Percentiles rank a stretch among this genome's conserved stretches.
phyloP scores from a whole-genome alignment of 257 asterid genomes.

The Solanum virginianum region DNA sequence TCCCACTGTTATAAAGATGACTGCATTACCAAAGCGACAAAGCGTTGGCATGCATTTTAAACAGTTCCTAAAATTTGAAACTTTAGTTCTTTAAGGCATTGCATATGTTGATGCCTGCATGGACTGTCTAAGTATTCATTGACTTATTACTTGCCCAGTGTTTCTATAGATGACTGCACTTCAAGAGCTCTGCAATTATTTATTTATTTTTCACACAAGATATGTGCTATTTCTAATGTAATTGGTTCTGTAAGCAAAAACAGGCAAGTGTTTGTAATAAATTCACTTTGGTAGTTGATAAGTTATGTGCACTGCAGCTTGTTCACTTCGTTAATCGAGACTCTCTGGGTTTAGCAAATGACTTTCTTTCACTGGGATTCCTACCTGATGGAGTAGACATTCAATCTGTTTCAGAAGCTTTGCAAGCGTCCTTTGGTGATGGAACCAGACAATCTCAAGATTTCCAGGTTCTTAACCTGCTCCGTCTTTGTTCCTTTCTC shows the following conservation, averaged over 20 bases:
- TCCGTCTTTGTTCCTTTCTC: neutral
- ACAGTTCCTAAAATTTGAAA: neutral
- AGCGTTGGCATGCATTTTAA: neutral
- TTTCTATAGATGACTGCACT: neutral
- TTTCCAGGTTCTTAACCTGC: slow-evolving; percentile 54
- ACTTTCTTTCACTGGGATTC: slow-evolving; percentile 89
- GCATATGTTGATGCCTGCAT: neutral
- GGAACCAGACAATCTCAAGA: slow-evolving; percentile 75
- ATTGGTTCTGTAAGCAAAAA: neutral
- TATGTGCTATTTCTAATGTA: neutral
- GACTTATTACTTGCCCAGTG: neutral
- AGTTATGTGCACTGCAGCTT: slow-evolving; percentile 39
- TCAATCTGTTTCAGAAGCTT: slow-evolving; percentile 77
- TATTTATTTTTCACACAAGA: neutral
- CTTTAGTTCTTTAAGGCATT: neutral
- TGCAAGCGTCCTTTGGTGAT: slow-evolving; percentile 73
- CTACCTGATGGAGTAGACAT: slow-evolving; percentile 78
- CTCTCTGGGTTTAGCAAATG: slow-evolving; percentile 88
- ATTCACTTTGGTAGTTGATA: neutral
- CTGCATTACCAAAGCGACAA: neutral
- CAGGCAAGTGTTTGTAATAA: neutral
- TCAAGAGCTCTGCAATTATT: neutral
- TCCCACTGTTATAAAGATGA: neutral
- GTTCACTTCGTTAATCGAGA: slow-evolving; percentile 97
- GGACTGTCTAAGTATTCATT: neutral